Percentiles rank a stretch among this genome's conserved stretches.
Conservation (phyloP, 345 rosid species). For the Camelina hispida region DNA sequence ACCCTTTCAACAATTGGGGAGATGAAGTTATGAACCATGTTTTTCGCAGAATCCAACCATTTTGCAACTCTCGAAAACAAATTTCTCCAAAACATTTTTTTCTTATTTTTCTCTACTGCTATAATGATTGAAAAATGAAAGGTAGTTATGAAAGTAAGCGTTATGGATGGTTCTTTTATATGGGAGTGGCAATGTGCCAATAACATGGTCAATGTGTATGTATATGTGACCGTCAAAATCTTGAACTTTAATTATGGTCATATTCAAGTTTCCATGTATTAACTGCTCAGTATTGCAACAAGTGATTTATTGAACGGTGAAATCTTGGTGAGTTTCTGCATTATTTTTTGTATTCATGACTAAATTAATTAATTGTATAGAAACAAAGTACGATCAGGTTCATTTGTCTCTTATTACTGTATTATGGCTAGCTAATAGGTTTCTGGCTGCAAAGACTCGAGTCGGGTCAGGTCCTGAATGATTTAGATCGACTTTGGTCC, state of each 20-base stretch:
- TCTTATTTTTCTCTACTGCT: background rate
- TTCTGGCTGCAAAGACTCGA: no score
- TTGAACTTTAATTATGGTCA: constrained; percentile 1
- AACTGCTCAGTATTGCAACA: background rate
- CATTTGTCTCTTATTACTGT: background rate
- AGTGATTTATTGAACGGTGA: background rate
- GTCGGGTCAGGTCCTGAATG: no score
- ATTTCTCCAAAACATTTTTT: constrained; percentile 22
- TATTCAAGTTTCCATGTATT: background rate
- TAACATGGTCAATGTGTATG: constrained; percentile 18
- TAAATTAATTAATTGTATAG: background rate
- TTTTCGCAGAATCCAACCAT: constrained; percentile 14
- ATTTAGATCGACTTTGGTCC: no score
- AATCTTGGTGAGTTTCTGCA: background rate
- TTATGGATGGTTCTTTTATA: constrained; percentile 23
- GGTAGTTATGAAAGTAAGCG: background rate
- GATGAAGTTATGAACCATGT: background rate
- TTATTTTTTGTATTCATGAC: background rate
- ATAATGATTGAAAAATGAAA: background rate
- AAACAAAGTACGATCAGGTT: background rate
- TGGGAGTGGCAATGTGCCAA: background rate
- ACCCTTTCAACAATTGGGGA: background rate
- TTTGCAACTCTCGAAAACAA: constrained; percentile 18
- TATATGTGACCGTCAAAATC: constrained; percentile 27
- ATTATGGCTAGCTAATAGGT: background rate